Conservation (phyloP, 371 early-diverging fungal species). For the Syncephalastrum sp. region DNA sequence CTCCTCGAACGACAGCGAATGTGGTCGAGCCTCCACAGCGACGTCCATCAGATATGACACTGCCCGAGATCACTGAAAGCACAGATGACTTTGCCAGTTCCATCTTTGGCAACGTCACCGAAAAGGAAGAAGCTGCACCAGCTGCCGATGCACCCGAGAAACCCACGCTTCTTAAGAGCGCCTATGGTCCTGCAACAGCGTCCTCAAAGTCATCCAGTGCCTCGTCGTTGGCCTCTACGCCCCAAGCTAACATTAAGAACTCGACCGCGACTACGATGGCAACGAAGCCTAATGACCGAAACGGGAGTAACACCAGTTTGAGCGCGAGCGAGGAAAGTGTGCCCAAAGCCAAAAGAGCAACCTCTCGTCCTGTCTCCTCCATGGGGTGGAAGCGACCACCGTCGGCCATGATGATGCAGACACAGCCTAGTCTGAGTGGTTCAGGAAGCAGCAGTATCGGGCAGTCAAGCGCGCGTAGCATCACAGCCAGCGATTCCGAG, state of each 20-base stretch:
- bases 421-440: slow-evolving; percentile 5
- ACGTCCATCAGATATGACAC: slow-evolving; percentile 3
- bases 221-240: too few relatives aligned
- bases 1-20: slow-evolving; percentile 11
- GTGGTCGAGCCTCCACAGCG: slow-evolving; percentile 5
- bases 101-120: slow-evolving; percentile 8
- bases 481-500: slow-evolving; percentile 8
- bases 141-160: too few relatives aligned
- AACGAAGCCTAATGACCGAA: background rate
- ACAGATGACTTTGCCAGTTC: slow-evolving; percentile 12
- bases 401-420: slow-evolving; percentile 3
- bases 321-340: background rate
- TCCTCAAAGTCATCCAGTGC: background rate
- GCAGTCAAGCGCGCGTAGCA: slow-evolving; percentile 3
- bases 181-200: background rate
- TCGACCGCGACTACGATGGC: too few relatives aligned
- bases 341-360: slow-evolving; percentile 2
- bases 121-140: background rate
- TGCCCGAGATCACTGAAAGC: slow-evolving; percentile 14
- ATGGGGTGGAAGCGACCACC: slow-evolving; percentile 5
- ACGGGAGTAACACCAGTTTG: background rate
- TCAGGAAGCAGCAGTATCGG: slow-evolving; percentile 3
- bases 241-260: too few relatives aligned
- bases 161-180: too few relatives aligned
- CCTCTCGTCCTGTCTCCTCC: slow-evolving; percentile 6